Percentiles rank a stretch among this genome's conserved stretches.
phyloP scores from a whole-genome alignment of 352 stramenopile genomes.

The Phytophthora citrophthora region DNA sequence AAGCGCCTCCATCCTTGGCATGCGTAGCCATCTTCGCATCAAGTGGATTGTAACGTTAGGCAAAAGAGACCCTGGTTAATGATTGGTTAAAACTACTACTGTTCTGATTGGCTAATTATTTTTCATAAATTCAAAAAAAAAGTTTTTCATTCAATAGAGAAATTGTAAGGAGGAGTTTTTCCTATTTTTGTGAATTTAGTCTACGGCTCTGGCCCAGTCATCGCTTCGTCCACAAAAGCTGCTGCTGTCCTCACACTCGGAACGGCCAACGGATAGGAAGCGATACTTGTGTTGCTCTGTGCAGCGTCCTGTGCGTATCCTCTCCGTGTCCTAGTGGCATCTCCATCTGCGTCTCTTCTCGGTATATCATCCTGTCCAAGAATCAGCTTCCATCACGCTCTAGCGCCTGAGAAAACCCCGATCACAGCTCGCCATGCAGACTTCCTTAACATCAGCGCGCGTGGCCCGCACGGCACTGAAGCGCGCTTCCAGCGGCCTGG shows the following conservation, averaged over 20 bases:
- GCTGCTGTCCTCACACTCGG: slow-evolving; percentile 26
- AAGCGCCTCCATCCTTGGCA: background rate
- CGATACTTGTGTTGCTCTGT: slow-evolving; percentile 14
- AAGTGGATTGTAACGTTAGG: background rate
- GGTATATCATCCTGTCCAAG: slow-evolving; percentile 1
- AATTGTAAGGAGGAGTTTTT: too few relatives aligned
- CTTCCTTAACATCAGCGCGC: slow-evolving; percentile 31
- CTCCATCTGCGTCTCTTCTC: background rate
- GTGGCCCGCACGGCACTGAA: slow-evolving; percentile 25
- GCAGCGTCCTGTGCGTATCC: slow-evolving; percentile 1
- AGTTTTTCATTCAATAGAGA: too few relatives aligned
- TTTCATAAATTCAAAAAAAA: background rate
- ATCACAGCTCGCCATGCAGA: slow-evolving; percentile 23
- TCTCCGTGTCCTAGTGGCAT: background rate
- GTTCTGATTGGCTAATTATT: background rate
- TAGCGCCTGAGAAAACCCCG: slow-evolving; percentile 6
- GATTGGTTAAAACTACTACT: background rate
- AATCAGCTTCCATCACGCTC: background rate
- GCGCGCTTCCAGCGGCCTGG: slow-evolving; percentile 9
- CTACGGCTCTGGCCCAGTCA: slow-evolving; percentile 37
- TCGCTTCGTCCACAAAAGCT: slow-evolving; percentile 17
- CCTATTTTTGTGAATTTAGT: background rate
- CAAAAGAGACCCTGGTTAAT: background rate
- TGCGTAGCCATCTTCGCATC: slow-evolving; percentile 14
- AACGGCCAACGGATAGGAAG: slow-evolving; percentile 3